Base-by-base conservation (phyloP, 1,284 basidiomycete species). In the Rhodotorula sp. region DNA sequence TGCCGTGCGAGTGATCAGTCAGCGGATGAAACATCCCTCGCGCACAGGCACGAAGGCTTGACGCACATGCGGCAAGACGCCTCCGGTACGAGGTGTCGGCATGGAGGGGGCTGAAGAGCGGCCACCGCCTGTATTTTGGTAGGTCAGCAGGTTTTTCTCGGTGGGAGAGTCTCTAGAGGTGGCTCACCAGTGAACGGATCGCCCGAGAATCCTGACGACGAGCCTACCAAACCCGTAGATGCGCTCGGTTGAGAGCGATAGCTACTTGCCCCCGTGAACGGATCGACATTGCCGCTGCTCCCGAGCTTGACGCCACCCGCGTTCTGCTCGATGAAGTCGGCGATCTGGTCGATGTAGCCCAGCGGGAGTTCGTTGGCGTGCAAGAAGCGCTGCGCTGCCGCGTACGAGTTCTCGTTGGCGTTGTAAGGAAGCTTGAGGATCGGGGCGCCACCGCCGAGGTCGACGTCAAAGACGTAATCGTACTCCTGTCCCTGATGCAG, bases 401-500 rank as follows among this genome's bases (percentile, higher is more conserved):
- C 81, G 82, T 89, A 98, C 0, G 95, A 90, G 80, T 98, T 98
- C 75, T 99, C 93, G 57, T 86, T 86, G 20, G 86, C 87, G 79
- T 98, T 98, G 82, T 91, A 99, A 0, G 95, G 95, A 45, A 99
- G 85, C 79, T 98, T 98, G 73, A 99, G 84, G 10, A 94, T 89
- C 10, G 95, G 95, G 30, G 87, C 88, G 12, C 93, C 95, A 74
- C 98, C 95, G 74, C 92, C 86, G 42, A 98, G 90, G 78, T 98
- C 95, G 26, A 99, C 95, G 78, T 98, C 95, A 78, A 99, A 99
- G 14, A 99, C 95, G 78, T 97, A 95, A 82, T 99, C 96, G 79
- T 95, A 99, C 82, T 98, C 95, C 79, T 89, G 89, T 44, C 96
- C 96, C 51, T 82, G 76, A 80, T 91, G 90, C 8, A 95, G 84